These are phyloP conservation scores for Medicago lupulina DNA, from an alignment of 306 rosid species.

Conservation along the genomic window DNA sequence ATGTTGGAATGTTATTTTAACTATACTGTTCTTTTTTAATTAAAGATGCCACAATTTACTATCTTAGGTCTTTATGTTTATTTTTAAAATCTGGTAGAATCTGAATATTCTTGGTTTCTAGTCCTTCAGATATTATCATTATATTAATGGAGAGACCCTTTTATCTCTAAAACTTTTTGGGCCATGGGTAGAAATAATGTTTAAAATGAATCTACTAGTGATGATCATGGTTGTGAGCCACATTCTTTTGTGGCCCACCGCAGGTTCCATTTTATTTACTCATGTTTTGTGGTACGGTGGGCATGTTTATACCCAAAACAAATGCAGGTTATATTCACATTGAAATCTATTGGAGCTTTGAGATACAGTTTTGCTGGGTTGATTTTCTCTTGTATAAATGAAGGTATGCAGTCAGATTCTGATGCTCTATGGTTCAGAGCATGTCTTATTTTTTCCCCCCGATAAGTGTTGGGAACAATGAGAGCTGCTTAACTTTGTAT, in stretches of 20 bases:
- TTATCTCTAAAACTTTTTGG: constrained; percentile 39
- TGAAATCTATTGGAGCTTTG: constrained; percentile 84
- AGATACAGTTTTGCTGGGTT: constrained; percentile 73
- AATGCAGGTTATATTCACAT: constrained; percentile 79
- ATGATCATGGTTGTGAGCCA: constrained; percentile 36
- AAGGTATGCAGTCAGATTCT: constrained; percentile 85
- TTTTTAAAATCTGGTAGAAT: constrained; percentile 36
- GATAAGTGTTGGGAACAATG: constrained; percentile 49
- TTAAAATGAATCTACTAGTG: constrained; percentile 30
- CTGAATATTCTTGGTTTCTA: constrained; percentile 20
- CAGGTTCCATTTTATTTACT: constrained; percentile 59
- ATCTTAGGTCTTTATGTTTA: constrained; percentile 34
- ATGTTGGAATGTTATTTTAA: constrained; percentile 74
- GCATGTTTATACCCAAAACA: constrained; percentile 69
- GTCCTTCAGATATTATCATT: neutral
- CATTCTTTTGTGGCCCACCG: constrained; percentile 54
- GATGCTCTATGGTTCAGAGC: constrained; percentile 61
- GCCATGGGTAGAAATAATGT: constrained; percentile 18
- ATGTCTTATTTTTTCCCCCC: constrained; percentile 45
- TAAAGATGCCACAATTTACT: constrained; percentile 42
- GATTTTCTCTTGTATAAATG: constrained; percentile 69
- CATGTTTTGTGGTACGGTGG: constrained; percentile 73
- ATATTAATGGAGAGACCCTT: constrained; percentile 22
- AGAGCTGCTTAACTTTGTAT: constrained; percentile 49
- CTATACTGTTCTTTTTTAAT: constrained; percentile 39